Base-by-base conservation (phyloP, 176 grass and related monocot genomes). In the Hyparrhenia diplandra region DNA sequence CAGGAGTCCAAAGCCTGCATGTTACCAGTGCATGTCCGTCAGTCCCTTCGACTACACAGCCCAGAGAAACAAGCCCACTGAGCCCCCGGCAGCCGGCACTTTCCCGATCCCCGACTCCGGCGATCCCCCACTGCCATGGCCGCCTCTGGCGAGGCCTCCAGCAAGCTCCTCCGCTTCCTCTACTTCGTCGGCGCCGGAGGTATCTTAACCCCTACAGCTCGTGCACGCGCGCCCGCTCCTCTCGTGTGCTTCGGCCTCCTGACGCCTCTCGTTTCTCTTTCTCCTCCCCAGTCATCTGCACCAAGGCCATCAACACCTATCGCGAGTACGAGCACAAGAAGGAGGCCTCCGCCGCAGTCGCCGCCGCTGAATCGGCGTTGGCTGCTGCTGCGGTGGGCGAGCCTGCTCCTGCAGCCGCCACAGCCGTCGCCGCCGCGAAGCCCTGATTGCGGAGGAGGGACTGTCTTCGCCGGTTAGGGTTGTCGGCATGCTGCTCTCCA, bases 301-400 rank as follows among this genome's bases (percentile, higher is more conserved):
- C 92, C 54, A 95, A 93, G 83, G 96, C 88, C 69, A 99, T 99
- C 85, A 99, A 93, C 79, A 86, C 83, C 60, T 99, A 92, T 36
- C 80, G 85, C 10, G 90, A 91, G 4, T 87, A 95, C 87, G 90
- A 95, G 67, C 86, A 84, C 78, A 88, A 90, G 76, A 85, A 90
- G 83, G 93, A 89, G 77, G 78, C 69, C 25, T 73, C 82, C 2
- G 65, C 81, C 2, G 86, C 83, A 25, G 54, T 84, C 5, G 40
- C 65, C 25, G 63, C 71, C 2, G 71, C 74, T 24, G 81, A 64
- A 13, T 80, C 77, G 3, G 20, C 72, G 29, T 20, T 80, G 64
- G 24, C 84, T 43, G 75, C 79, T 49, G 51, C 73, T 4, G 72
- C 47, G 17, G 72, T 16, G 5, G 43, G 66, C 16, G 83, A 89